Evolutionary conservation across 2,329 filamentous ascomycete species (phyloP).

Genomic region (Calonectria hongkongensis): DNA sequence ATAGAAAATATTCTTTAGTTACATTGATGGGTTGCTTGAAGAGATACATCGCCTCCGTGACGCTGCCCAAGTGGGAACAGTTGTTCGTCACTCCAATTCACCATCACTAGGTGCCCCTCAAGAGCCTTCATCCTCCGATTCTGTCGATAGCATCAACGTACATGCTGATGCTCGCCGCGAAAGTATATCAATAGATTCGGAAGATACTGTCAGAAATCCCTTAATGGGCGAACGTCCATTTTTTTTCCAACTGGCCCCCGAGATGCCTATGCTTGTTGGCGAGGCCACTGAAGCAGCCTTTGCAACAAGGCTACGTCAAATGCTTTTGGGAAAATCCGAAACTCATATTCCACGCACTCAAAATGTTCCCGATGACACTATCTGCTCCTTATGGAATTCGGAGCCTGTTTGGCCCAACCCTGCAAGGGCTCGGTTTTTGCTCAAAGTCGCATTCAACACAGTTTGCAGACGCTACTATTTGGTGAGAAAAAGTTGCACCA

Average conservation of each 20-base stretch:
- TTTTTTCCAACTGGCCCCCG: neutral
- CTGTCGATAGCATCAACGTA: neutral
- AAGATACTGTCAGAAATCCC: neutral
- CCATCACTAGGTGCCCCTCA: neutral
- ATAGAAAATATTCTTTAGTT: neutral
- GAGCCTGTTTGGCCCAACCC: neutral
- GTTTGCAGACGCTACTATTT: neutral
- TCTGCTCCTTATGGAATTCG: neutral
- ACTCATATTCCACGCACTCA: neutral
- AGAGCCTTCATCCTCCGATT: neutral
- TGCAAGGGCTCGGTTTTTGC: neutral
- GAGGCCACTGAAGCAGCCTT: neutral
- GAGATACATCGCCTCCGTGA: constrained; percentile 6
- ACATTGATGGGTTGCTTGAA: neutral
- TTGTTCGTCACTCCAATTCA: neutral
- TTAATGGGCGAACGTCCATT: neutral
- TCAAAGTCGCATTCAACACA: neutral
- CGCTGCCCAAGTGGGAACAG: neutral
- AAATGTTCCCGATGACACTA: neutral
- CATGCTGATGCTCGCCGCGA: neutral
- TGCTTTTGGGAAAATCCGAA: neutral
- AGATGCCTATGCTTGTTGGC: neutral
- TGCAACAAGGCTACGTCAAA: neutral
- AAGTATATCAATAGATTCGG: neutral
- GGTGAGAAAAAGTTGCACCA: neutral